Evolutionary conservation across 2,329 filamentous ascomycete genomes (phyloP).

Genomic region (Neonectria coccinea): DNA sequence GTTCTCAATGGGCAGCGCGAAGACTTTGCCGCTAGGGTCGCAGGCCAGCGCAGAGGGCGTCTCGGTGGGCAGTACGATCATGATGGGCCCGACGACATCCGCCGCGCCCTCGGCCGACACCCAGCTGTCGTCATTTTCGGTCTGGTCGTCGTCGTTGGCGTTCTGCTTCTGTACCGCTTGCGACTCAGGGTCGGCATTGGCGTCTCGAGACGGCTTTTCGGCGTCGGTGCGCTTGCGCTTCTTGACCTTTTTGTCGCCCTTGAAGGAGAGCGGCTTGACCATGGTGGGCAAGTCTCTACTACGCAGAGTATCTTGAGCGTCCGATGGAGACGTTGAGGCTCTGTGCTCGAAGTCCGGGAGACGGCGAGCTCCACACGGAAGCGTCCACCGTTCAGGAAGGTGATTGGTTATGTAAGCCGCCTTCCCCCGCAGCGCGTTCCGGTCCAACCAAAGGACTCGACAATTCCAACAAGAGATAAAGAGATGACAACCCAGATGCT

Average conservation of each 20-base stretch:
- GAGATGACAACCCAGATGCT: constrained; percentile 5
- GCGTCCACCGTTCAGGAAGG: constrained; percentile 28
- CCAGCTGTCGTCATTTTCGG: constrained; percentile 84
- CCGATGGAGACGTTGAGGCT: constrained; percentile 13
- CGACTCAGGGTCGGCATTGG: constrained; percentile 21
- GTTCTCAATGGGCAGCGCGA: constrained; percentile 85
- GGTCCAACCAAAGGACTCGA: constrained; percentile 9
- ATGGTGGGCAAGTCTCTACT: constrained; percentile 56
- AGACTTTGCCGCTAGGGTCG: constrained; percentile 89
- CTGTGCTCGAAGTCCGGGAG: constrained; percentile 37
- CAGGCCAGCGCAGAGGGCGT: constrained; percentile 81
- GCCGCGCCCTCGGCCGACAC: constrained; percentile 80
- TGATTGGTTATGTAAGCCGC: constrained; percentile 44
- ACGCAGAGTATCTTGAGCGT: not conserved
- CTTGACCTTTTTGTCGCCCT: constrained; percentile 95
- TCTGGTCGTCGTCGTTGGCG: constrained; percentile 48
- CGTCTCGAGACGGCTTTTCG: constrained; percentile 56
- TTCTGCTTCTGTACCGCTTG: constrained; percentile 32
- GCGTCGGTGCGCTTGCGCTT: constrained; percentile 82
- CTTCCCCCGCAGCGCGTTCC: constrained; percentile 31
- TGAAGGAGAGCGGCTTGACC: constrained; percentile 93
- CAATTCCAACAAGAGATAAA: constrained; percentile 12
- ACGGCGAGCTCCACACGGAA: constrained; percentile 50
- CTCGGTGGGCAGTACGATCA: constrained; percentile 84
- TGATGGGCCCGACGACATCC: constrained; percentile 84